Evolutionary conservation across 371 early-diverging fungal genomes (phyloP).

Genomic region (Actinomucor elegans): DNA sequence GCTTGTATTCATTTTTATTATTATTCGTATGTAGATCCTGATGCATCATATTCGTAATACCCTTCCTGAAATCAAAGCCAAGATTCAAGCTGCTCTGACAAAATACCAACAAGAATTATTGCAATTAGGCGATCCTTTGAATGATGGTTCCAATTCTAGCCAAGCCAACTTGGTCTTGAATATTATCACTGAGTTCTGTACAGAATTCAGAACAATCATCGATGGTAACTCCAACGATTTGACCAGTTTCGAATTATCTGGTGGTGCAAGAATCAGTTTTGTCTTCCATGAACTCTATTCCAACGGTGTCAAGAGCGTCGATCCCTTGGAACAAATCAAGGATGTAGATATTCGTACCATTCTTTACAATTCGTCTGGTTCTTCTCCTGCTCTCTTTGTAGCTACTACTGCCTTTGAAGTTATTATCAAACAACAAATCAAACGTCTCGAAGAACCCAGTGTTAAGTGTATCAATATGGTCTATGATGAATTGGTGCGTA

Average conservation of each 20-base stretch:
- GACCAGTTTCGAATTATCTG: conserved; percentile 90
- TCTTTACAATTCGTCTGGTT: conserved; percentile 97
- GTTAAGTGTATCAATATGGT: conserved; percentile 91
- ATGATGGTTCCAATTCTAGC: conserved; percentile 63
- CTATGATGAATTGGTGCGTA: conserved; percentile 95
- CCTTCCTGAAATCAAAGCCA: conserved; percentile 96
- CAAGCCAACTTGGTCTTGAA: conserved; percentile 84
- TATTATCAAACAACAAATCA: conserved; percentile 96
- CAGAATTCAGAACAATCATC: conserved; percentile 89
- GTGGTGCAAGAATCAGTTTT: conserved; percentile 98
- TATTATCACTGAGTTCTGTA: conserved; percentile 96
- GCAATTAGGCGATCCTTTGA: conserved; percentile 88
- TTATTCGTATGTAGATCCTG: too few relatives aligned
- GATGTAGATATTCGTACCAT: conserved; percentile 98
- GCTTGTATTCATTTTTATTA: too few relatives aligned
- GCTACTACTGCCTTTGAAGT: conserved; percentile 97
- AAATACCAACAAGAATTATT: conserved; percentile 86
- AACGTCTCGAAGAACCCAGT: conserved; percentile 93
- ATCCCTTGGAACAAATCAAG: conserved; percentile 96
- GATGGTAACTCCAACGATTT: conserved; percentile 94
- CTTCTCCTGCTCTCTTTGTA: conserved; percentile 96
- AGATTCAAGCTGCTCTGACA: conserved; percentile 80
- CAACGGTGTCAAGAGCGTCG: conserved; percentile 87
- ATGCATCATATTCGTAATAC: conserved; percentile 97
- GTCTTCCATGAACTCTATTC: conserved; percentile 97